phyloP scores from a whole-genome alignment of 2,329 filamentous ascomycete genomes.

The Zymoseptoria pseudotritici region DNA sequence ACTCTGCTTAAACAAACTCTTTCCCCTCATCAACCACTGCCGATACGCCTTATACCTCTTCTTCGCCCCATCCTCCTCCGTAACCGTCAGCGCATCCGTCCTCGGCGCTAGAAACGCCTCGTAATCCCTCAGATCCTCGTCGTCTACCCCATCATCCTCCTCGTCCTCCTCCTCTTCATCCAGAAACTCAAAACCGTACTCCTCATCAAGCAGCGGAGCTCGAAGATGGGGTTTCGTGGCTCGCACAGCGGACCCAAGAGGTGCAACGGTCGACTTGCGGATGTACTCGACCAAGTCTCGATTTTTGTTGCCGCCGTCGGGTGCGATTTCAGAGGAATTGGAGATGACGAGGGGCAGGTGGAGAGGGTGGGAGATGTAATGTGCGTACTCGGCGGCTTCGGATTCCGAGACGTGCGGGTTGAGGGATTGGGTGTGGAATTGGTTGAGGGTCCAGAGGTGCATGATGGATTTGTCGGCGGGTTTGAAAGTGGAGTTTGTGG shows the following conservation, averaged over 20 bases:
- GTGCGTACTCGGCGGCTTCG: constrained; percentile 78
- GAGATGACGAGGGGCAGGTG: constrained; percentile 71
- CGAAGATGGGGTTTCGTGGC: neutral
- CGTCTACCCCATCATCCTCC: constrained; percentile 43
- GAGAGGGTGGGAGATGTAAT: constrained; percentile 83
- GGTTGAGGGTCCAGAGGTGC: constrained; percentile 80
- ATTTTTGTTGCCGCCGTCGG: constrained; percentile 35
- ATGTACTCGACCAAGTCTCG: constrained; percentile 76
- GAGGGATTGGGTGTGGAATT: constrained; percentile 77
- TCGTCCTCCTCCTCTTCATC: constrained; percentile 50
- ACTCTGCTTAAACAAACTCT: constrained; percentile 89
- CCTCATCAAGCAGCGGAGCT: neutral
- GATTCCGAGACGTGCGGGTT: constrained; percentile 70
- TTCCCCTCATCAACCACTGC: constrained; percentile 80
- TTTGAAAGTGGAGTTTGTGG: constrained; percentile 21
- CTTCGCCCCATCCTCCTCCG: constrained; percentile 77
- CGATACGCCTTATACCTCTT: constrained; percentile 95
- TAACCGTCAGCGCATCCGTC: constrained; percentile 80
- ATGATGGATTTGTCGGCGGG: constrained; percentile 71
- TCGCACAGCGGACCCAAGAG: neutral
- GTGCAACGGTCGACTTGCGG: constrained; percentile 43
- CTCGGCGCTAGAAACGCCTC: constrained; percentile 66
- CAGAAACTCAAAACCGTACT: constrained; percentile 16
- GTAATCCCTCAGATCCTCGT: constrained; percentile 66
- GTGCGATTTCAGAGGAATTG: constrained; percentile 54